Conservation (phyloP, 495 filamentous ascomycete genomes). For the Melanomma pulvis-pyrius region DNA sequence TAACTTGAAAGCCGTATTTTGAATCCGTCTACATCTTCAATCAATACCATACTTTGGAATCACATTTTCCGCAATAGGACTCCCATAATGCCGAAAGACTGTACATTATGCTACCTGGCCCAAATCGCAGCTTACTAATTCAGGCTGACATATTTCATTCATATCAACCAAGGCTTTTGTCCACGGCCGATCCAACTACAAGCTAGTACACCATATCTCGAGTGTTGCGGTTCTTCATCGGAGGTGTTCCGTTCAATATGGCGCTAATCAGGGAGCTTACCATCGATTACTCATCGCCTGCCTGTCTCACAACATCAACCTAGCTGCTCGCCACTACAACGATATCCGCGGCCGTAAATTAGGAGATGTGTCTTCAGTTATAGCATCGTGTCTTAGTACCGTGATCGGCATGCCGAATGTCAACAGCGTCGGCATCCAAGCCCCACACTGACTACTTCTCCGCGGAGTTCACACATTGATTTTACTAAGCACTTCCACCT, state of each 20-base stretch:
- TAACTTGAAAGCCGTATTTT: too few relatives aligned
- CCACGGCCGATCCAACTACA: not conserved
- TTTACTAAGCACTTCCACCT: too few relatives aligned
- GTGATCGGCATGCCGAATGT: too few relatives aligned
- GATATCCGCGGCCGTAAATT: not conserved
- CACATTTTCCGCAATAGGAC: not conserved
- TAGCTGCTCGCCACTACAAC: not conserved
- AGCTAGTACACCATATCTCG: not conserved
- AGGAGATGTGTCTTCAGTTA: not conserved
- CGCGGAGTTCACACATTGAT: too few relatives aligned
- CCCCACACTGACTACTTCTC: too few relatives aligned
- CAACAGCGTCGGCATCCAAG: too few relatives aligned
- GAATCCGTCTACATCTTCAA: too few relatives aligned
- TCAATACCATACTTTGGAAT: not conserved
- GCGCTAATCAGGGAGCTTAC: not conserved
- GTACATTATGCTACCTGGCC: not conserved
- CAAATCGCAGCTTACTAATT: not conserved
- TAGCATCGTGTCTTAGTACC: too few relatives aligned
- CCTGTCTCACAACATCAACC: not conserved
- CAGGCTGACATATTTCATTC: not conserved
- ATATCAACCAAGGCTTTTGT: not conserved
- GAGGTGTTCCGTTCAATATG: not conserved
- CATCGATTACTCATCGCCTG: not conserved
- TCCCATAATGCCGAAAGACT: not conserved
- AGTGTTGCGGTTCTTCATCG: not conserved